phyloP scores from a whole-genome alignment of 2,329 filamentous ascomycete species.

The Rhexocercosporidium sp. region DNA sequence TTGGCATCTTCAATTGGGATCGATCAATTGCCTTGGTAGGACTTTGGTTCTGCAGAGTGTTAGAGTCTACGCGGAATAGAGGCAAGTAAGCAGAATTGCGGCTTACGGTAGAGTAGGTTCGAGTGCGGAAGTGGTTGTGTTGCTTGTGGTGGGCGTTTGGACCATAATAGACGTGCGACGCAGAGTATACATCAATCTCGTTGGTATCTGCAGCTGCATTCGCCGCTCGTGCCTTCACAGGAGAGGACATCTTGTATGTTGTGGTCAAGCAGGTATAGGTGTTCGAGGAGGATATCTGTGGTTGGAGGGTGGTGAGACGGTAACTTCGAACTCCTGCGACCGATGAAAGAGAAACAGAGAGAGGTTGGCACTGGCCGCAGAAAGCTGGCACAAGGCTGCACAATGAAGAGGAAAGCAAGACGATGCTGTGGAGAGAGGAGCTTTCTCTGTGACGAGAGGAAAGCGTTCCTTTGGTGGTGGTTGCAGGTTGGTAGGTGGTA shows the following conservation, averaged over 20 bases:
- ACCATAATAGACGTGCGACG: slow-evolving; percentile 42
- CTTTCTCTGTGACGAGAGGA: neutral
- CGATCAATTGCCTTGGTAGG: slow-evolving; percentile 23
- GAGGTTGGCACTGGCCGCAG: neutral
- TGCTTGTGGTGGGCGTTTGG: slow-evolving; percentile 32
- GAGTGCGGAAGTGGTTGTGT: slow-evolving; percentile 37
- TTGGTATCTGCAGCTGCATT: neutral
- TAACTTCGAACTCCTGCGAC: neutral
- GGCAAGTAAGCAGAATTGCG: neutral
- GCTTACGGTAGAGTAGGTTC: slow-evolving; percentile 42
- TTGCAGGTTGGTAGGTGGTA: neutral
- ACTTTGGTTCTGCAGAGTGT: slow-evolving; percentile 34
- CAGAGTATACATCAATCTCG: slow-evolving; percentile 38
- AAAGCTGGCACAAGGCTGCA: neutral
- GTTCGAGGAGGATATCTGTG: neutral
- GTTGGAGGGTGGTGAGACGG: neutral
- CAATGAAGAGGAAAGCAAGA: slow-evolving; percentile 1
- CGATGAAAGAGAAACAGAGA: neutral
- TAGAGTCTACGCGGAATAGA: slow-evolving; percentile 1
- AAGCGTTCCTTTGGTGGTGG: neutral
- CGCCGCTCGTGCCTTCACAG: slow-evolving; percentile 1
- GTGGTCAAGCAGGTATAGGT: neutral
- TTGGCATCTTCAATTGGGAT: slow-evolving; percentile 34
- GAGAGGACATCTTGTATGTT: slow-evolving; percentile 31
- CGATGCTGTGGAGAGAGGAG: neutral